Conservation (phyloP, 176 grass and related monocot species). For the Alopecurus myosuroides region DNA sequence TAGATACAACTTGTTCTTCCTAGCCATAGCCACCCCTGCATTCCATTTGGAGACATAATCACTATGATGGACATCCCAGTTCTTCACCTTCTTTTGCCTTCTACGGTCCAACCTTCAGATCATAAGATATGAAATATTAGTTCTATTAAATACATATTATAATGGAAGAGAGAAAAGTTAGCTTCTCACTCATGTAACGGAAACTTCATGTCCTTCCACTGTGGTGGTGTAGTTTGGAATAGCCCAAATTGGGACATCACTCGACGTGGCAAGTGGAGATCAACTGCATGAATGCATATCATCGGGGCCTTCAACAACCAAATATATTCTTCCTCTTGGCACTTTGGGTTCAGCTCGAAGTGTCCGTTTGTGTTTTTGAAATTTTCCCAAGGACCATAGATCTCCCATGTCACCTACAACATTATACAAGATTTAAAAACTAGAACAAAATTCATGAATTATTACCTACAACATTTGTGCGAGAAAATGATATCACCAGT, state of each 20-base stretch:
- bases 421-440: no score
- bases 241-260: background rate
- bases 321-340: background rate
- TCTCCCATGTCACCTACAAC: background rate
- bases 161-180: background rate
- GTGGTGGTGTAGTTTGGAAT: background rate
- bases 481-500: no score
- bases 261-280: background rate
- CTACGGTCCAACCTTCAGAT: background rate
- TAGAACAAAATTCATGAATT: no score
- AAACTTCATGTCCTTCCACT: background rate
- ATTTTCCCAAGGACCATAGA: background rate
- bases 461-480: background rate
- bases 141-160: background rate
- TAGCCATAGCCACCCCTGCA: no score
- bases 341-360: background rate
- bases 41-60: background rate
- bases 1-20: no score
- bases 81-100: background rate
- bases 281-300: background rate
- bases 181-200: background rate
- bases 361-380: background rate
- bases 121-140: background rate
- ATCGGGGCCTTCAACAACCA: background rate
- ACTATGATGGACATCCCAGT: background rate